phyloP scores from a whole-genome alignment of 495 filamentous ascomycete genomes.

The Podospora australis region DNA sequence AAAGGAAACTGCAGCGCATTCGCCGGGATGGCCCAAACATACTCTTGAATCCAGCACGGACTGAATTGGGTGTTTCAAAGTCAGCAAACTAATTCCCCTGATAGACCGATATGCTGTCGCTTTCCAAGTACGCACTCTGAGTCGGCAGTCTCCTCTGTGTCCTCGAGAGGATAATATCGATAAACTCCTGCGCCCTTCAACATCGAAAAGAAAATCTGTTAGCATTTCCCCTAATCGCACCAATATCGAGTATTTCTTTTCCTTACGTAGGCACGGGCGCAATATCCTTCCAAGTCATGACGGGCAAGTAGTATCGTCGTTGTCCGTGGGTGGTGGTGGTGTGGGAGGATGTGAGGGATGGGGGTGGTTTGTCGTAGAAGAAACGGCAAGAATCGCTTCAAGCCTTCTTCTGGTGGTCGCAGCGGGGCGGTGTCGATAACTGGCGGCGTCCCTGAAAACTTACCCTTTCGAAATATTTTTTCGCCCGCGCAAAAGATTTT shows the following conservation, averaged over 20 bases:
- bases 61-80: constrained; percentile 12
- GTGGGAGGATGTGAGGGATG: constrained; percentile 6
- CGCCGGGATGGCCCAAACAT: no score
- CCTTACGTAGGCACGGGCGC: constrained; percentile 81
- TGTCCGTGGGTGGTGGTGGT: constrained; percentile 4
- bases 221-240: constrained; percentile 1
- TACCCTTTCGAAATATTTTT: constrained; percentile 27
- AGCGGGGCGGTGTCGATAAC: constrained; percentile 27
- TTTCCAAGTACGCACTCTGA: constrained; percentile 48
- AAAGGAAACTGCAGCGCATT: no score
- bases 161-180: constrained; percentile 85
- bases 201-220: background rate
- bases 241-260: background rate
- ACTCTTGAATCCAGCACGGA: constrained; percentile 88
- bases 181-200: constrained; percentile 63
- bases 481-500: constrained; percentile 13
- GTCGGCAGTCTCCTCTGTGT: constrained; percentile 93
- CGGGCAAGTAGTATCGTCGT: constrained; percentile 12
- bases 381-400: constrained; percentile 6
- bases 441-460: constrained; percentile 6
- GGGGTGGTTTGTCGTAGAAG: constrained; percentile 4
- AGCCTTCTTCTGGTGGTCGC: background rate
- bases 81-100: constrained; percentile 8
- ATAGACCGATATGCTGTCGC: background rate
- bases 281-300: constrained; percentile 58